These are phyloP conservation scores for Cajanus cajan DNA, from an alignment of 306 rosid species.

Conservation along the genomic window DNA sequence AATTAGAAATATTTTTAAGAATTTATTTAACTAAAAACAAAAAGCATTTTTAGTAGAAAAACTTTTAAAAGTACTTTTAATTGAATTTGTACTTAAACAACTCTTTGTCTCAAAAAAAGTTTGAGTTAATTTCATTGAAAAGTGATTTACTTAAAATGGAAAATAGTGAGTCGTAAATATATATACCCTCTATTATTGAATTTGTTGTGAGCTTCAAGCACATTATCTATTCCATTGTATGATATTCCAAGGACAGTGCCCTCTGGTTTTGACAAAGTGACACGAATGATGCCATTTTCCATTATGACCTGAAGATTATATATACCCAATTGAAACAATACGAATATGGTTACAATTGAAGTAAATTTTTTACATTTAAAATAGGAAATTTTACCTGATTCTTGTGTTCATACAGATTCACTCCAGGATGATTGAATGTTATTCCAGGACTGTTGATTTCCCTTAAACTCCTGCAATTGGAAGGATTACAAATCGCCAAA, in stretches of 20 bases:
- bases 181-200: slow-evolving; percentile 55
- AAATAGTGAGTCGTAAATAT: not conserved
- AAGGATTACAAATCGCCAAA: not conserved
- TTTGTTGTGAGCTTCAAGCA: slow-evolving; percentile 41
- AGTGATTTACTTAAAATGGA: not conserved
- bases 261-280: slow-evolving; percentile 46
- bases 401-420: not conserved
- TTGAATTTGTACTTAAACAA: too few relatives aligned
- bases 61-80: too few relatives aligned
- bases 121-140: not conserved
- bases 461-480: not conserved
- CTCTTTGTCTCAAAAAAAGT: too few relatives aligned
- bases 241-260: slow-evolving; percentile 52
- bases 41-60: too few relatives aligned
- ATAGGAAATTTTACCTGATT: not conserved
- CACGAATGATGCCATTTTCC: slow-evolving; percentile 53
- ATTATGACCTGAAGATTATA: slow-evolving; percentile 41
- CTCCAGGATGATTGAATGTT: not conserved
- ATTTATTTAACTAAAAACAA: too few relatives aligned
- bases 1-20: too few relatives aligned
- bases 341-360: not conserved
- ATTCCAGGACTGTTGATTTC: not conserved
- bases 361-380: not conserved
- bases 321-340: not conserved
- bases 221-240: slow-evolving; percentile 51